A percentile compares a stretch with the other conserved stretches of the same genome.
These are phyloP conservation scores for Puccinia horiana DNA, from an alignment of 1,284 basidiomycete species.

Conservation along the genomic window DNA sequence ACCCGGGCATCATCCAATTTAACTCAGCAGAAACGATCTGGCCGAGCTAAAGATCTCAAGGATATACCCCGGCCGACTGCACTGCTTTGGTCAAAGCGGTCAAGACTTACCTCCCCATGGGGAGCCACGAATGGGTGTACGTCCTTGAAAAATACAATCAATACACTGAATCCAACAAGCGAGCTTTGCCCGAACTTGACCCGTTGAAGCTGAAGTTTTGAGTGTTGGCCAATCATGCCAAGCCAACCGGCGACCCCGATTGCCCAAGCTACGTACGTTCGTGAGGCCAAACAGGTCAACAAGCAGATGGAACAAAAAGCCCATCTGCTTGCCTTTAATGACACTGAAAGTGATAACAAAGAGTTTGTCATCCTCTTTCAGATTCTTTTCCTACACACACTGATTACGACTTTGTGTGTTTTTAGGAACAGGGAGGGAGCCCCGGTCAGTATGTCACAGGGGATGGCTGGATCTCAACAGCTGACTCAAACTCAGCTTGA, in stretches of 20 bases:
- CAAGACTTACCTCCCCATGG: neutral
- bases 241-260: neutral
- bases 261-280: neutral
- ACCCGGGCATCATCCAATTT: no score
- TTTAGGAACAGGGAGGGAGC: neutral
- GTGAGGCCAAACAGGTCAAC: neutral
- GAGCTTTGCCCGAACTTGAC: neutral
- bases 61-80: neutral
- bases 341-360: no score
- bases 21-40: neutral
- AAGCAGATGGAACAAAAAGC: neutral
- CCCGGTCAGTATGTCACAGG: no score
- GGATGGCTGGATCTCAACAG: no score
- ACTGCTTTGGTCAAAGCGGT: neutral
- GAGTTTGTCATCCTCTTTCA: neutral
- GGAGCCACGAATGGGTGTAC: neutral
- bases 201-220: neutral
- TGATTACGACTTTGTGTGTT: neutral
- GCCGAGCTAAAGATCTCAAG: neutral
- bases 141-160: neutral
- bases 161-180: neutral
- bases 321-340: neutral
- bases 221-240: neutral
- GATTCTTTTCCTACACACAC: neutral
- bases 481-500: no score